phyloP scores from a whole-genome alignment of 1,139 yeast genomes.

The Protomyces lactucae-debilis region DNA sequence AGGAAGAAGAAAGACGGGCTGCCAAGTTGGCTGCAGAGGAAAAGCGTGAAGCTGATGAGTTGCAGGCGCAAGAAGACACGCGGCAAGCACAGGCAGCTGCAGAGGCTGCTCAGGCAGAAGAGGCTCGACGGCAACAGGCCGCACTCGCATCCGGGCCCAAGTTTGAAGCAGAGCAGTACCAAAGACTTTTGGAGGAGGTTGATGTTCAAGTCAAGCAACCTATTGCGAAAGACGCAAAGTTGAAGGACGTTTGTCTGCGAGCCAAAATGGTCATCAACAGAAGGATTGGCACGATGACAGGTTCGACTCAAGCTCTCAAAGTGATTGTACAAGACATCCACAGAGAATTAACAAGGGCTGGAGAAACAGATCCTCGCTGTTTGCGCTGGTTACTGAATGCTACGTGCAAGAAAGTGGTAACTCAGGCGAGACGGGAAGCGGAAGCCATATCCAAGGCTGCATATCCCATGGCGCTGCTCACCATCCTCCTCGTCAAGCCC shows the following conservation, averaged over 20 bases:
- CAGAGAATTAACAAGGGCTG: conserved; percentile 48
- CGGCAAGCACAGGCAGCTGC: neutral
- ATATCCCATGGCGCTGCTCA: conserved; percentile 67
- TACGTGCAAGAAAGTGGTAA: conserved; percentile 74
- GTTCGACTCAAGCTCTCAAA: conserved; percentile 56
- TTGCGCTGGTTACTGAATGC: conserved; percentile 72
- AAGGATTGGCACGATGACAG: conserved; percentile 84
- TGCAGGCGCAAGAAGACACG: conserved; percentile 30
- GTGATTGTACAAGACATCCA: conserved; percentile 51
- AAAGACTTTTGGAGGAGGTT: conserved; percentile 45
- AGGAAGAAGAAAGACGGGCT: conserved; percentile 14
- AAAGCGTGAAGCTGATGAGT: conserved; percentile 16
- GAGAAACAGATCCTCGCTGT: conserved; percentile 29
- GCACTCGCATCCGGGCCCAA: conserved; percentile 34
- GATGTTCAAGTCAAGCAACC: conserved; percentile 44
- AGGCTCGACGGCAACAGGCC: conserved; percentile 33
- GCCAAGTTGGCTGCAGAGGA: conserved; percentile 2
- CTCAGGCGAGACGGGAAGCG: conserved; percentile 91
- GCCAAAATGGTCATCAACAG: conserved; percentile 75
- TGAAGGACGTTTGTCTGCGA: conserved; percentile 43
- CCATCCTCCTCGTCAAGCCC: conserved; percentile 51
- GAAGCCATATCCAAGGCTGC: conserved; percentile 75
- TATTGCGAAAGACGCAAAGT: conserved; percentile 46
- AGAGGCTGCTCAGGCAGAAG: conserved; percentile 34
- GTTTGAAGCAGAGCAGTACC: conserved; percentile 34